Conservation (phyloP, 2,329 filamentous ascomycete genomes). For the Aspergillus awamori region DNA sequence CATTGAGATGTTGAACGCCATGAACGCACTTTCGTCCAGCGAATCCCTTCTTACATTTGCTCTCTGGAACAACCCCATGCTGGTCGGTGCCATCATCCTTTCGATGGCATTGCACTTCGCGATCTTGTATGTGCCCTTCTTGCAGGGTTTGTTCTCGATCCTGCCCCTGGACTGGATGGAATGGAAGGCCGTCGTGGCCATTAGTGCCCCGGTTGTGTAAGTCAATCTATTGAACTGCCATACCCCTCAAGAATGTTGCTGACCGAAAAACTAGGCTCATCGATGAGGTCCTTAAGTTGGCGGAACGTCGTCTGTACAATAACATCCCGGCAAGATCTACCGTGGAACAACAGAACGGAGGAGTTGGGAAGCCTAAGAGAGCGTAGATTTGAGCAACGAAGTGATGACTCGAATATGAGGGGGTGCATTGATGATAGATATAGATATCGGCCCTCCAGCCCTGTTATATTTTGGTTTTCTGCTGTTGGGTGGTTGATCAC, state of each 20-base stretch:
- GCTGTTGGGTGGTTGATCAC: constrained; percentile 19
- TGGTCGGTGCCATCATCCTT: constrained; percentile 89
- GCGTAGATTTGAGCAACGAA: constrained; percentile 31
- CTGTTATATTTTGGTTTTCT: constrained; percentile 11
- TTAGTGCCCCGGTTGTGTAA: constrained; percentile 92
- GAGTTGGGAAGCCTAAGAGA: constrained; percentile 39
- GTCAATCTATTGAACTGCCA: constrained; percentile 40
- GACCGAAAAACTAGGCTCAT: constrained; percentile 61
- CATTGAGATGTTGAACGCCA: constrained; percentile 99
- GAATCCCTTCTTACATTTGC: constrained; percentile 92
- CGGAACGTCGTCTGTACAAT: constrained; percentile 71
- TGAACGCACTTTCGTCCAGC: constrained; percentile 95
- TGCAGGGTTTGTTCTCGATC: constrained; percentile 89
- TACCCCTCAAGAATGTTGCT: constrained; percentile 10
- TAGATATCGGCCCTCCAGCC: constrained; percentile 21
- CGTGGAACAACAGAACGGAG: constrained; percentile 33
- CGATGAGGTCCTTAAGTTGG: constrained; percentile 79
- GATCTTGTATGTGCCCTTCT: constrained; percentile 85
- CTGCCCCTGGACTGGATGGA: constrained; percentile 81
- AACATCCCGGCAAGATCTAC: constrained; percentile 26
- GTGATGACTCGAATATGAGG: constrained; percentile 19
- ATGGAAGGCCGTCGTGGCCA: constrained; percentile 87
- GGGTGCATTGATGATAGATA: constrained; percentile 25
- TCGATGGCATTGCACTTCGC: constrained; percentile 96
- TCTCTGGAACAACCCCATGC: constrained; percentile 98